Conservation (phyloP, 768 basidiomycete genomes). For the Lentinula raphanica region DNA sequence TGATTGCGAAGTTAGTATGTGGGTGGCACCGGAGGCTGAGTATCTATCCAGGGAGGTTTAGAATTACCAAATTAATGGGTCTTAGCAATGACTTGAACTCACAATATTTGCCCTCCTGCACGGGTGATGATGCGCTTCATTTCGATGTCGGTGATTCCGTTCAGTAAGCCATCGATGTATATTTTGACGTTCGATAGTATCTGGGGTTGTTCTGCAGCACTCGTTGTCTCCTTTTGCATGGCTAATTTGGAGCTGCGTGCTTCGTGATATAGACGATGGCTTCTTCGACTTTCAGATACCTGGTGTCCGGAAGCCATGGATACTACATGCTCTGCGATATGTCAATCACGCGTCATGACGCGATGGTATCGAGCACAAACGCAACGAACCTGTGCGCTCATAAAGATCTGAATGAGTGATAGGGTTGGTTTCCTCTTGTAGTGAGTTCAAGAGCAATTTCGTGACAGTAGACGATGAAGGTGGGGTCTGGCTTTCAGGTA, state of each 20-base stretch:
- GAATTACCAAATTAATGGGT: background rate
- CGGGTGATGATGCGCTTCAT: constrained; percentile 63
- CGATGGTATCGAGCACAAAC: background rate
- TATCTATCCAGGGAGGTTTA: constrained; percentile 30
- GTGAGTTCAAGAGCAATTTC: constrained; percentile 53
- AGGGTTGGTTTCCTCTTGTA: constrained; percentile 64
- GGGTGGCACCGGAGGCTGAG: constrained; percentile 61
- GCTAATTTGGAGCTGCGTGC: constrained; percentile 43
- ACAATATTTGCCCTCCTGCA: constrained; percentile 68
- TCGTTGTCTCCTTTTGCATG: constrained; percentile 17
- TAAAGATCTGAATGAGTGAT: constrained; percentile 70
- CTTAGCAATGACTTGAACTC: constrained; percentile 17
- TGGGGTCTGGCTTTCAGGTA: background rate
- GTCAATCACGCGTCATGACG: background rate
- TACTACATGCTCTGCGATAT: constrained; percentile 52
- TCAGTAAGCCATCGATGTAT: constrained; percentile 71
- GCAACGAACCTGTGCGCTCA: constrained; percentile 50
- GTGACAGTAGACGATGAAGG: constrained; percentile 42
- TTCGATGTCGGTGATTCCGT: constrained; percentile 72
- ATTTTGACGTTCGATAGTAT: constrained; percentile 43
- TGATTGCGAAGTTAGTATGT: constrained; percentile 70
- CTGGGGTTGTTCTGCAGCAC: constrained; percentile 22
- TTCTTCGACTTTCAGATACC: constrained; percentile 42
- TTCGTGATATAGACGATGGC: constrained; percentile 32
- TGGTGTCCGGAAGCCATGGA: constrained; percentile 70